Base-by-base conservation (phyloP, 768 basidiomycete genomes). In the Pleurotus eryngii region DNA sequence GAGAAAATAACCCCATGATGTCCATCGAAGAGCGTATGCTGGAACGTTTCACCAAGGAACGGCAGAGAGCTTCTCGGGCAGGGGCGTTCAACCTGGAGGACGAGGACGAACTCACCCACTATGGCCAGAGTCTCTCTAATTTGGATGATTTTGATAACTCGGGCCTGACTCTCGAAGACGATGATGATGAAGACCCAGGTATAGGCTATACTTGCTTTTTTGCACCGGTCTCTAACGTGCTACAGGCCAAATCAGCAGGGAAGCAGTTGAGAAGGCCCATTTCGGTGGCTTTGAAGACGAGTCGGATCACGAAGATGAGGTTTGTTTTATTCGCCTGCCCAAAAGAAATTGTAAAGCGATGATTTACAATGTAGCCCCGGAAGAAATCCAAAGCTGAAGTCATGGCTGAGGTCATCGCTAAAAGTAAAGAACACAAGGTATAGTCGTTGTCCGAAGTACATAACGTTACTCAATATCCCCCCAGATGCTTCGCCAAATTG, bases 371-470 rank as follows among this genome's bases (percentile, higher is more conserved):
- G 3, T 64, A 95, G 91, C 89, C 89, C 6, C 78, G 86, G 58
- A 97, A 96, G 72, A 96, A 92, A 73, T 84, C 87, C 3, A 97
- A 96, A 72, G 88, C 91, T 1, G 95, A 99, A 66, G 92, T 98
- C 59, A 98, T 99, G 97, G 84, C 90, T 0, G 97, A 99, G 69
- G 90, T 99, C 35, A 92, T 99, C 46, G 90, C 93, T 1, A 99
- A 98, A 73, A 95, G 93, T 73, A 99, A 99, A 72, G 85, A 87
- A 49, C 86, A 98, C 75, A 98, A 96, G 78, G 96, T 93, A 63
- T 27, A 72, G 68, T 48, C 22, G 12, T 55, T 56, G 8, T 45
- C 12, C 22, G 37, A 49, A 11, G 58, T 35, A 57, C 27, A 49
- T 42, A 30, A 46, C 4, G 1, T 45, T 37, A 59, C 30, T 51